Evolutionary conservation across 345 rosid species (phyloP), one percentile per base, ranked within the genome.

Genomic region (Kernera saxatilis): DNA sequence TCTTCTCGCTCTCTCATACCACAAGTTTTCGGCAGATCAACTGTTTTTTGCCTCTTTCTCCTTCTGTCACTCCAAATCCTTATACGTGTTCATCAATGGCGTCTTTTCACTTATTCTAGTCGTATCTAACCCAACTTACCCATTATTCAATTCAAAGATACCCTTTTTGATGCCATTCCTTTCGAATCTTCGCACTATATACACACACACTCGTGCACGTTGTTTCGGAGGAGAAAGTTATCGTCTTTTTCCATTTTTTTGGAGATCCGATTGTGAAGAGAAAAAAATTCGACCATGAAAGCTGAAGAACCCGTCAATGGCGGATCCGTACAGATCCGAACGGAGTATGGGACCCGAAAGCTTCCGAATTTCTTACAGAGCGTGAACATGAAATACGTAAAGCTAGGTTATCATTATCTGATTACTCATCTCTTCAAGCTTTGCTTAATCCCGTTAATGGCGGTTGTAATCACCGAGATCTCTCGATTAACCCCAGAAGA

Each of bases 331-430:
- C 87, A 81, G 90, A 87, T 87, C 91, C 93, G 72, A 27, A 85
- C 67, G 35, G 82, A 73, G 22, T 6, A 56, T 5, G 25, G 23
- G 8, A 55, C 80, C 12, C 57, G 87, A 53, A 69, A 86, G 72
- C 78, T 93, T 54, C 98, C 96, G 1, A 94, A 91, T 85, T 89
- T 91, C 81, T 81, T 84, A 54, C 97, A 87, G 55, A 91, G 88
- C 75, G 96, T 93, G 58, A 93, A 89, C 70, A 79, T 91, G 40
- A 91, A 93, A 77, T 82, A 93, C 69, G 96, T 93, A 13, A 93
- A 93, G 69, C 72, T 93, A 6, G 98, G 97, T 36, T 93, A 93
- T 60, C 98, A 91, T 73, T 87, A 89, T 46, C 79, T 93, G 13
- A 75, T 91, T 15, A 86, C 82, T 19, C 82, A 89, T 63, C 77